Percentiles rank a stretch among this genome's conserved stretches.
Conservation (phyloP, 2,329 filamentous ascomycete genomes). For the Zymoseptoria brevis region DNA sequence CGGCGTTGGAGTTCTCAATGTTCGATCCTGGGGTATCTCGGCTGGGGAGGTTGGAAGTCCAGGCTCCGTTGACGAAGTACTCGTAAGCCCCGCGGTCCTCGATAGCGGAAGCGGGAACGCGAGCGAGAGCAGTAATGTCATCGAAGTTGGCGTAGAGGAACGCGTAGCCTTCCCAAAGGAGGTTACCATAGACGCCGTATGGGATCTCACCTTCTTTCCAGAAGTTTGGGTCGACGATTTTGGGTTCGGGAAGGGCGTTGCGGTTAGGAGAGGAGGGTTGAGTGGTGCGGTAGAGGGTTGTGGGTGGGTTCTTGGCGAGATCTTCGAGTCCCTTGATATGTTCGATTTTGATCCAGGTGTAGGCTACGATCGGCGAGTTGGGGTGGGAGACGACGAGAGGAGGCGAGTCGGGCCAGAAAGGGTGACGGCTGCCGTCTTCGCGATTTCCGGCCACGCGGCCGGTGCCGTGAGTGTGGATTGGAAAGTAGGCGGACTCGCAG, state of each 20-base stretch:
- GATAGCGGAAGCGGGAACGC: slow-evolving; percentile 6
- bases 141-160: slow-evolving; percentile 12
- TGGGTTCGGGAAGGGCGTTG: slow-evolving; percentile 10
- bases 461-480: not conserved
- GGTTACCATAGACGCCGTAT: slow-evolving; percentile 8
- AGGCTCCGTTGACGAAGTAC: slow-evolving; percentile 10
- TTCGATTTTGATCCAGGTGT: slow-evolving; percentile 11
- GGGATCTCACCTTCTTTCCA: slow-evolving; percentile 12
- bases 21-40: slow-evolving; percentile 4
- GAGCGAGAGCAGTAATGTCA: slow-evolving; percentile 9
- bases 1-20: slow-evolving; percentile 18
- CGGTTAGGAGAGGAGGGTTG: slow-evolving; percentile 4
- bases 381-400: slow-evolving; percentile 11
- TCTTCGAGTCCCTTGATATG: slow-evolving; percentile 10
- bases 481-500: slow-evolving; percentile 11
- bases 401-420: slow-evolving; percentile 8
- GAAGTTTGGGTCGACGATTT: slow-evolving; percentile 9
- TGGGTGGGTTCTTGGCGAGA: slow-evolving; percentile 8
- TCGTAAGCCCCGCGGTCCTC: slow-evolving; percentile 9
- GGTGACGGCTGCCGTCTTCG: slow-evolving; percentile 9
- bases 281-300: slow-evolving; percentile 9
- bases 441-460: slow-evolving; percentile 4
- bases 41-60: slow-evolving; percentile 6
- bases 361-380: slow-evolving; percentile 12
- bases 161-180: slow-evolving; percentile 7